Conservation (phyloP, 2,329 filamentous ascomycete species). For the Monilinia polystroma region DNA sequence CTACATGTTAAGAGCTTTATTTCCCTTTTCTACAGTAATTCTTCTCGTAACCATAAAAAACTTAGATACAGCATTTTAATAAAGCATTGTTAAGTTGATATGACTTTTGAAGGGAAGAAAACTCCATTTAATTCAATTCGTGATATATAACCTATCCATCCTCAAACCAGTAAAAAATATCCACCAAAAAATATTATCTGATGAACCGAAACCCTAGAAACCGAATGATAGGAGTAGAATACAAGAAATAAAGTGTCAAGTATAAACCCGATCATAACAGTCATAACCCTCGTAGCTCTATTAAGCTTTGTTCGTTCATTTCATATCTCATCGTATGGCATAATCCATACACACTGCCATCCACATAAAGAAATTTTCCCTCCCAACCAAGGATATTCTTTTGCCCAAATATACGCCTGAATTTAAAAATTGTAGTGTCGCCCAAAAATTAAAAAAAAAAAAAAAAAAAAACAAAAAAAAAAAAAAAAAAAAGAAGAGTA, state of each 20-base stretch:
- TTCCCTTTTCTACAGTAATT: too few species aligned
- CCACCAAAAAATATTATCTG: constrained; percentile 5
- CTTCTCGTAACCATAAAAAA: too few species aligned
- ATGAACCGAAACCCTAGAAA: constrained; percentile 11
- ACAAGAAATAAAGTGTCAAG: constrained; percentile 22
- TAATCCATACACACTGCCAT: not conserved
- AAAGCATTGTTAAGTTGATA: too few species aligned
- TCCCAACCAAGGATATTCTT: constrained; percentile 13
- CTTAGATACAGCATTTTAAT: too few species aligned
- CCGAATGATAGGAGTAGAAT: constrained; percentile 24
- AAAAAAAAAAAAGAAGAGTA: not conserved
- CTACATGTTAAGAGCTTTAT: too few species aligned
- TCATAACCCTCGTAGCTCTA: constrained; percentile 23
- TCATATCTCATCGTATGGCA: constrained; percentile 11
- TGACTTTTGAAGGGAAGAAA: not conserved
- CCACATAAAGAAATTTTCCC: not conserved
- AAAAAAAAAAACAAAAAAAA: not conserved
- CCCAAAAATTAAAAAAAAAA: constrained; percentile 4
- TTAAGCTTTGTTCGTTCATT: constrained; percentile 20
- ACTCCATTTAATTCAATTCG: constrained; percentile 10
- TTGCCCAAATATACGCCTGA: constrained; percentile 17
- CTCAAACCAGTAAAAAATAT: not conserved
- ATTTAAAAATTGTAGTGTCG: not conserved
- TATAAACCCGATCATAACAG: constrained; percentile 23
- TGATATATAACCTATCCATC: constrained; percentile 7